phyloP scores from a whole-genome alignment of 148 eudicot genomes.

The Chenopodium berlandieri region DNA sequence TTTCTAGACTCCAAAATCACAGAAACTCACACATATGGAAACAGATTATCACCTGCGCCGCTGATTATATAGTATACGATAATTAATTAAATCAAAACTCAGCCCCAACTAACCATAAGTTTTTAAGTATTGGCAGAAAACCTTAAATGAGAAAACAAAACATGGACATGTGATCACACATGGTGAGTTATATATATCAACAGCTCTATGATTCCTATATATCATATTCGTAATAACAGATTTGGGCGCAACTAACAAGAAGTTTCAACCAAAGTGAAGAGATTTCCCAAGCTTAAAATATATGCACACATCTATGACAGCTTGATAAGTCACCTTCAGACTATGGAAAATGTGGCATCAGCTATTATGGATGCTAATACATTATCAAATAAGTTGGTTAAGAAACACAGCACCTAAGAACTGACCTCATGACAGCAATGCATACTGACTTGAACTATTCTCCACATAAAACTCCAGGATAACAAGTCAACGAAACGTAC shows the following conservation, averaged over 20 bases:
- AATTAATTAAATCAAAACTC: not conserved
- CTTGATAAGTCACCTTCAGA: not conserved
- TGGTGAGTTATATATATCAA: constrained; percentile 1
- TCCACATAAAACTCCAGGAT: not conserved
- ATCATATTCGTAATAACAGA: constrained; percentile 13
- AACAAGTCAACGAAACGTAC: not conserved
- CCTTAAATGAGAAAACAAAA: constrained; percentile 15
- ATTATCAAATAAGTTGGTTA: constrained; percentile 5
- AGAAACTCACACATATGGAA: not conserved
- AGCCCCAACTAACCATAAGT: not conserved
- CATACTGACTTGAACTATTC: constrained; percentile 9
- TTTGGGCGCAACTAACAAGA: constrained; percentile 5
- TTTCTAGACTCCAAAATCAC: not conserved
- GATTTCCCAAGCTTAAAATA: constrained; percentile 6
- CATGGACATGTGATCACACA: constrained; percentile 27
- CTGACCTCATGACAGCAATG: constrained; percentile 22
- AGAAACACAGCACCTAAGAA: constrained; percentile 6
- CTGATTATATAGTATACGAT: not conserved
- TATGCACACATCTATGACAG: not conserved
- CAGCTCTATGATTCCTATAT: not conserved
- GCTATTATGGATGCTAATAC: constrained; percentile 1
- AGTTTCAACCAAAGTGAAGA: not conserved
- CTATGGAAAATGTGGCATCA: constrained; percentile 15
- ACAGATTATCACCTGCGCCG: not conserved
- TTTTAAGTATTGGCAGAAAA: not conserved